Evolutionary conservation across 2,329 filamentous ascomycete species (phyloP).

Genomic region (Aspergillus japonicus): DNA sequence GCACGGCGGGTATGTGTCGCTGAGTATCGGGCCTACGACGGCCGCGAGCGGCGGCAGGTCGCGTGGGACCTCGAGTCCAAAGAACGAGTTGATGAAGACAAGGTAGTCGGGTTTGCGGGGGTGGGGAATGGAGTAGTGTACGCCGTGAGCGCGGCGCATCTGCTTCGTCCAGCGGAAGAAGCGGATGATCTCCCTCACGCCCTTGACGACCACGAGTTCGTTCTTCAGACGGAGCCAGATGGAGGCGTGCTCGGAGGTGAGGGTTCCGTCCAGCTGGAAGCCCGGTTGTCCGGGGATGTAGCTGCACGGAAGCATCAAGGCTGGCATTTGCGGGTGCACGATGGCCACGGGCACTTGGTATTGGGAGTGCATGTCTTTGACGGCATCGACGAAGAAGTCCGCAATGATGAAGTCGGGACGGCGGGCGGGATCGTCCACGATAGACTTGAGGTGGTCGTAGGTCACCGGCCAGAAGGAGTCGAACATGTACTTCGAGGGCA

Average conservation of each 20-base stretch:
- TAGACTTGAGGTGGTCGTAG: slow-evolving; percentile 24
- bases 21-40: slow-evolving; percentile 44
- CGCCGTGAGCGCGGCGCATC: slow-evolving; percentile 35
- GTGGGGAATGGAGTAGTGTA: slow-evolving; percentile 30
- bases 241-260: slow-evolving; percentile 43
- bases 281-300: slow-evolving; percentile 47
- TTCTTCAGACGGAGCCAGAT: slow-evolving; percentile 40
- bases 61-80: slow-evolving; percentile 44
- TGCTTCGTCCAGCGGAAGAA: slow-evolving; percentile 31
- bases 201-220: slow-evolving; percentile 33
- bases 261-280: slow-evolving; percentile 39
- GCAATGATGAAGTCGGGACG: slow-evolving; percentile 44
- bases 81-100: slow-evolving; percentile 47
- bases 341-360: slow-evolving; percentile 41
- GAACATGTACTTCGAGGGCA: slow-evolving; percentile 41
- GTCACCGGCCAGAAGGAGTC: slow-evolving; percentile 40
- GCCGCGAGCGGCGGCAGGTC: slow-evolving; percentile 44
- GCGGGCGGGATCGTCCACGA: slow-evolving; percentile 22
- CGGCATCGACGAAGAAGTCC: slow-evolving; percentile 48
- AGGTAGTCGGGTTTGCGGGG: slow-evolving; percentile 44
- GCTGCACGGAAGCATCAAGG: slow-evolving; percentile 35
- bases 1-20: slow-evolving; percentile 36
- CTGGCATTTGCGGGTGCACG: slow-evolving; percentile 46
- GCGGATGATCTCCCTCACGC: slow-evolving; percentile 30
- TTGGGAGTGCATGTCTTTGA: slow-evolving; percentile 41